Evolutionary conservation across 352 stramenopile genomes (phyloP), one percentile per base, ranked within the genome.

Genomic region (Phytopythium oedochilum): DNA sequence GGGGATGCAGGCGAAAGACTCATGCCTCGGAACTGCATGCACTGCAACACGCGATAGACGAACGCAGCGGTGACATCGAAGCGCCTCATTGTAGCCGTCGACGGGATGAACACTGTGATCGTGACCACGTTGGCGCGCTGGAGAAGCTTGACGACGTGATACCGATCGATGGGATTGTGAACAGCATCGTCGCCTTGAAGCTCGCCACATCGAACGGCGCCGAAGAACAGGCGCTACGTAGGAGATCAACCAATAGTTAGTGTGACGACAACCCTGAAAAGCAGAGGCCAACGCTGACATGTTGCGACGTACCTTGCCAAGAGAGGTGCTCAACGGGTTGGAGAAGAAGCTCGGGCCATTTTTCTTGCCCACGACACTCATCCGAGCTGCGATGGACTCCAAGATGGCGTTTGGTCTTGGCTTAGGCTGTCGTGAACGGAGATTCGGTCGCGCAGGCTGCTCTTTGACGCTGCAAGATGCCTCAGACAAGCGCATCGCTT

Each of bases 21-120:
- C 31, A 71, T 52, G n/a, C 47, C 31, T 14, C 54, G 45, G 42
- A 75, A 80, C 29, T 70, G 40, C 28, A 64, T 48, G 49, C 76
- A 67, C 31, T 66, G 60, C 15, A 90, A 66, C 6, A 87, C 53
- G 0, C 56, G 47, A 35, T 67, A 60, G 8, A 75, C 26, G 39
- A 88, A 87, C 1, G 36, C 15, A 1, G 66, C 54, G 14, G 67
- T 59, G 26, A 88, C 51, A 20, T 78, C 64, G 54, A 73, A 81
- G 18, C 76, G 65, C 20, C 26, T 25, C 42, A 63, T 63, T 7
- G 10, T 17, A 0, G 73, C 83, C 1, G 59, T 70, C 0, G 40
- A 26, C 4, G 79, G 61, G 0, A 65, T 69, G 59, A 88, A 87
- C 32, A 67, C 25, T 1, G 80, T 36, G 1, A 85, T 31, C 20